Conservation (phyloP, 805 yeast genomes). For the Candida piceae region DNA sequence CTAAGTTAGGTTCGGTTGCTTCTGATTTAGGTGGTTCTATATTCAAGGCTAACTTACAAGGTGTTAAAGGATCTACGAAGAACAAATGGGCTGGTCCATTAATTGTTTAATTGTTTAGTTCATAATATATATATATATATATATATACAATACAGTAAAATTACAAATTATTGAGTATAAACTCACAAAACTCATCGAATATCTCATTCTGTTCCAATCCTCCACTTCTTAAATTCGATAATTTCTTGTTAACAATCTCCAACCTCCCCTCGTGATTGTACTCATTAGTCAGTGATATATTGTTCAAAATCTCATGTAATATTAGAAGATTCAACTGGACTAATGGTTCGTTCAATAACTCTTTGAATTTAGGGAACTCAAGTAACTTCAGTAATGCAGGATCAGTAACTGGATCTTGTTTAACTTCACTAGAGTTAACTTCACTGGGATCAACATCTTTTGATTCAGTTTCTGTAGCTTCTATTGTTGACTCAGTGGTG, state of each 20-base stretch:
- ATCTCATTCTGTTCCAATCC: slow-evolving; percentile 64
- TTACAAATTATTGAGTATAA: slow-evolving; percentile 28
- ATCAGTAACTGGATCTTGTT: slow-evolving; percentile 10
- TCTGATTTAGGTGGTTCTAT: slow-evolving; percentile 58
- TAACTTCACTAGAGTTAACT: no score
- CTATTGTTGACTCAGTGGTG: slow-evolving; percentile 1
- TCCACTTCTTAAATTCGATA: slow-evolving; percentile 54
- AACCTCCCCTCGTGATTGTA: slow-evolving; percentile 46
- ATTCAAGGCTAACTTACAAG: slow-evolving; percentile 39
- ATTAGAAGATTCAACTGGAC: slow-evolving; percentile 52
- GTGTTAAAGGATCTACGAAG: slow-evolving; percentile 32
- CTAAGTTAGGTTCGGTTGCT: slow-evolving; percentile 23
- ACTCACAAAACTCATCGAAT: slow-evolving; percentile 62
- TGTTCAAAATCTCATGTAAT: slow-evolving; percentile 42
- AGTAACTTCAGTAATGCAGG: slow-evolving; percentile 28
- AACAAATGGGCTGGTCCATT: slow-evolving; percentile 23
- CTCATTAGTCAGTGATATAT: slow-evolving; percentile 45
- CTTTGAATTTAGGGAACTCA: slow-evolving; percentile 38
- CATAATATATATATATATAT: background rate
- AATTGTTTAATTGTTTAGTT: slow-evolving; percentile 7
- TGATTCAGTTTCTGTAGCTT: background rate
- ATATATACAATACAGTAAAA: background rate
- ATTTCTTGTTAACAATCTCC: slow-evolving; percentile 56
- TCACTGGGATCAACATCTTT: no score
- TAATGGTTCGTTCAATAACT: slow-evolving; percentile 45